Percentiles rank a stretch among this genome's conserved stretches.
Conservation (phyloP, 495 filamentous ascomycete genomes). For the Neurospora cerealis region DNA sequence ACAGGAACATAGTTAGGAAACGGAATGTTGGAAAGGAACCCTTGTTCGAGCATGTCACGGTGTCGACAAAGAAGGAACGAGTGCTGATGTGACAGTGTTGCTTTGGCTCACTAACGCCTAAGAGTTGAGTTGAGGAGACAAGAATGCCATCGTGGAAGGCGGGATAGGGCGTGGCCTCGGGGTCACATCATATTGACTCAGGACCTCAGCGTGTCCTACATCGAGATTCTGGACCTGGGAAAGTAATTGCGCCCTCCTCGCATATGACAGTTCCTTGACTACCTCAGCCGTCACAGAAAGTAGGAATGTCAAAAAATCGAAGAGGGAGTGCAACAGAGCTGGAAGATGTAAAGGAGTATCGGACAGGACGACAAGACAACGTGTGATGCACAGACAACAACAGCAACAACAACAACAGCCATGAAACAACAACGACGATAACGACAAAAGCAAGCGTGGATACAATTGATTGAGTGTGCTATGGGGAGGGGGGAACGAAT, state of each 20-base stretch:
- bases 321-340: neutral
- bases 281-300: neutral
- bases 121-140: neutral
- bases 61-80: no score
- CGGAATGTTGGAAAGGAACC: no score
- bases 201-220: no score
- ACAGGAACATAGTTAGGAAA: no score
- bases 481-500: no score
- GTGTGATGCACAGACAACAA: neutral
- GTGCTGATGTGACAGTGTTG: neutral
- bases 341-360: neutral
- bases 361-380: neutral
- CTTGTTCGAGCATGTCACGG: no score
- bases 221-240: no score
- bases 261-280: neutral
- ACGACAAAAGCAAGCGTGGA: no score
- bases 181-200: neutral
- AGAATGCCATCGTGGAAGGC: neutral
- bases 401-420: neutral
- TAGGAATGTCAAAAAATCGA: neutral
- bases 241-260: neutral
- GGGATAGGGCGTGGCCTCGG: neutral
- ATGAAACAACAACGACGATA: no score
- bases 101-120: neutral
- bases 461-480: no score